phyloP scores from a whole-genome alignment of 345 rosid species.

The Stellera chamaejasme region DNA sequence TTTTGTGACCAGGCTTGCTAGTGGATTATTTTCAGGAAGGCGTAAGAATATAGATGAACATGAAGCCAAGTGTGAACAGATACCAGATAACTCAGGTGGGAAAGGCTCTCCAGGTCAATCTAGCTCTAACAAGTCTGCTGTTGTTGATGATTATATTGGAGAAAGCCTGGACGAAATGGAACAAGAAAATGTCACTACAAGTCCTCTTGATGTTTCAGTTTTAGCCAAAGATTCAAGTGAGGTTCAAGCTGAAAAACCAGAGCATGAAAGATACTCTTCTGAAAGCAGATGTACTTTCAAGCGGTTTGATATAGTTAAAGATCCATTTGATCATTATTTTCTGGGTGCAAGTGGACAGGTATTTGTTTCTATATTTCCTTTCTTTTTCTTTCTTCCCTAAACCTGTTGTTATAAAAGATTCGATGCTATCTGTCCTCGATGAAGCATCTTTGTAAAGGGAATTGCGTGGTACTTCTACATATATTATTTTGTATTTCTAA shows the following conservation, averaged over 20 bases:
- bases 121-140: constrained; percentile 34
- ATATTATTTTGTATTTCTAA: no score
- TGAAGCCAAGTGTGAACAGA: constrained; percentile 25
- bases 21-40: constrained; percentile 76
- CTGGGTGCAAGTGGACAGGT: constrained; percentile 67
- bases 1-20: constrained; percentile 73
- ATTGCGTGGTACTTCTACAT: no score
- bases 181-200: constrained; percentile 23
- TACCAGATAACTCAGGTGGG: constrained; percentile 20
- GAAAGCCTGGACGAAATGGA: constrained; percentile 24
- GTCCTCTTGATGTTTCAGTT: constrained; percentile 23
- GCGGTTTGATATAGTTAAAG: constrained; percentile 71
- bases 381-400: not conserved
- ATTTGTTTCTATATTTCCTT: not conserved
- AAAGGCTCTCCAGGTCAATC: constrained; percentile 32
- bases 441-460: no score
- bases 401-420: no score
- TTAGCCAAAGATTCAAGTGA: constrained; percentile 22
- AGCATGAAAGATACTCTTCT: constrained; percentile 22
- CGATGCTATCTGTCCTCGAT: no score
- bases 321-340: constrained; percentile 80
- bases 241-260: constrained; percentile 30
- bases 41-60: constrained; percentile 44
- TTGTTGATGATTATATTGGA: constrained; percentile 23
- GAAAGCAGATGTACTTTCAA: constrained; percentile 40